Percentiles rank a stretch among this genome's conserved stretches.
Evolutionary conservation across 2,329 filamentous ascomycete genomes (phyloP).

Genomic region (Huntiella abstrusa): DNA sequence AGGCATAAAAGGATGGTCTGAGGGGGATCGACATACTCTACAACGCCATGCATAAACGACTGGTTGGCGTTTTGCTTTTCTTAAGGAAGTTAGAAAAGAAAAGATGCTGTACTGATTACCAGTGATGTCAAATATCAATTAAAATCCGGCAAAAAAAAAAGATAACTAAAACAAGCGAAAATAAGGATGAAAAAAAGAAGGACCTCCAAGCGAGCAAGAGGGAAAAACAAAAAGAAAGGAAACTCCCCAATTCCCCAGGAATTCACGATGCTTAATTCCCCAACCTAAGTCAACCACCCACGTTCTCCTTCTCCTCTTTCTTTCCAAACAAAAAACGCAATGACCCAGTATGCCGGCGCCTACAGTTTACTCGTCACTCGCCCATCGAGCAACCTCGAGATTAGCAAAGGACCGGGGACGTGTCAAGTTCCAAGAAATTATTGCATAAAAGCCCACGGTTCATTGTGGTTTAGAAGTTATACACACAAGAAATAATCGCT

Average conservation of each 20-base stretch:
- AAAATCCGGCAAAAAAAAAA: neutral
- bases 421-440: no score
- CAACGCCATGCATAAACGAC: conserved; percentile 10
- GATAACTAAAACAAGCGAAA: conserved; percentile 1
- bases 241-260: neutral
- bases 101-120: no score
- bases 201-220: neutral
- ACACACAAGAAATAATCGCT: no score
- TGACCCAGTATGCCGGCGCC: no score
- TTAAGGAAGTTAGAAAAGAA: no score
- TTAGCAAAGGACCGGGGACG: no score
- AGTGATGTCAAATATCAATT: neutral
- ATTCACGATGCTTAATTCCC: neutral
- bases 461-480: no score
- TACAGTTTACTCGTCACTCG: no score
- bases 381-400: no score
- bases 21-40: conserved; percentile 9
- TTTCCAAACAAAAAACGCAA: no score
- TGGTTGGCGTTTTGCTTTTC: neutral
- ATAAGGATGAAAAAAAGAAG: conserved; percentile 1
- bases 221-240: conserved; percentile 3
- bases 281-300: neutral
- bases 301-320: neutral
- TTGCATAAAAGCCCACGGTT: no score
- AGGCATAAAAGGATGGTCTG: neutral